A percentile compares a stretch with the other conserved stretches of the same genome.
Evolutionary conservation across 768 basidiomycete species (phyloP).

Genomic region (Lentinula raphanica): DNA sequence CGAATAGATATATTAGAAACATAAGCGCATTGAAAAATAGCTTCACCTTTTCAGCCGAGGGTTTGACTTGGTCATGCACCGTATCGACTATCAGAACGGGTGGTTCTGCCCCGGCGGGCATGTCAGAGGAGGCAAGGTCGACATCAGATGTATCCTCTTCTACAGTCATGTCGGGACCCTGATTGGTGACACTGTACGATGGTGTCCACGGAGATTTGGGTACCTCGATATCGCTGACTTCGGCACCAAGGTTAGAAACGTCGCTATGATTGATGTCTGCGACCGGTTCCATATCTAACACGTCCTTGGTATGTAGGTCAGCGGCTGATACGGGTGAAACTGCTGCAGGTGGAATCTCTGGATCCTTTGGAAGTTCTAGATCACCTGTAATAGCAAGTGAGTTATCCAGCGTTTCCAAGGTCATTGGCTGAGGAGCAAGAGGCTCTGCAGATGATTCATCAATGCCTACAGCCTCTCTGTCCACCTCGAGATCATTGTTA

Average conservation of each 20-base stretch:
- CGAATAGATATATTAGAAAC: not conserved
- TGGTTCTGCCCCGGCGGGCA: not conserved
- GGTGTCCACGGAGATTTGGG: constrained; percentile 50
- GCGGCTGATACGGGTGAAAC: not conserved
- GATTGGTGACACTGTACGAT: constrained; percentile 46
- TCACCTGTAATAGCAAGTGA: not conserved
- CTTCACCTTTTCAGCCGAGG: not conserved
- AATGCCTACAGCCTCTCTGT: no score
- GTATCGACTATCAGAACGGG: not conserved
- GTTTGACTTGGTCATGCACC: not conserved
- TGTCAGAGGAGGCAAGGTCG: not conserved
- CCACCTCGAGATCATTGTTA: not conserved
- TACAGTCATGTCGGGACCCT: constrained; percentile 30
- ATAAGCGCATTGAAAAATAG: not conserved
- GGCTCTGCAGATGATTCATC: not conserved
- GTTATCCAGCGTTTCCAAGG: not conserved
- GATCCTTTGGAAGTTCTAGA: not conserved
- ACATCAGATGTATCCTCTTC: constrained; percentile 15
- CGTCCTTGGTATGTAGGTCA: not conserved
- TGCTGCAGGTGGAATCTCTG: not conserved
- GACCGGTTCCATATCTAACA: not conserved
- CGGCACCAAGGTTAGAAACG: not conserved
- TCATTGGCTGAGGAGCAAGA: not conserved
- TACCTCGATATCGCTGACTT: constrained; percentile 25
- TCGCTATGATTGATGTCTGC: not conserved